These are phyloP conservation scores for Tolypocladium cylindrosporum DNA, from an alignment of 2,329 filamentous ascomycete species.

Conservation along the genomic window DNA sequence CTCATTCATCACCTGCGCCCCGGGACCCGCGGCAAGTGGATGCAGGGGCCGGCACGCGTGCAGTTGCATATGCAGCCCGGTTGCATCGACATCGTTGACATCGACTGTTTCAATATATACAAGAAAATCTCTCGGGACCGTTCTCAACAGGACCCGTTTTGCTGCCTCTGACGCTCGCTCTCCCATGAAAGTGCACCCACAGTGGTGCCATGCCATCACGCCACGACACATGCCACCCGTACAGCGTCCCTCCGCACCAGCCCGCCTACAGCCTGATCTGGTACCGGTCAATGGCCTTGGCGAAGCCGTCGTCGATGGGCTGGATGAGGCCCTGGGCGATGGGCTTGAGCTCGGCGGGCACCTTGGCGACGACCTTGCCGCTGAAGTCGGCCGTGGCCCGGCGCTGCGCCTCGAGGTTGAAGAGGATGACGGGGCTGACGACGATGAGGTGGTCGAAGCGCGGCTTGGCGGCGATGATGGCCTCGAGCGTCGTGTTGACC, in stretches of 20 bases:
- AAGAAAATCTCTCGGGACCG: background rate
- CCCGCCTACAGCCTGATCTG: background rate
- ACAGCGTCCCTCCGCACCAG: background rate
- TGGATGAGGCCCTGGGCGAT: conserved; percentile 24
- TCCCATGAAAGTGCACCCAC: background rate
- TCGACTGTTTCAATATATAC: background rate
- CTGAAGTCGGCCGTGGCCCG: conserved; percentile 27
- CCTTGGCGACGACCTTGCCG: conserved; percentile 26
- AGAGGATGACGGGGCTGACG: conserved; percentile 30
- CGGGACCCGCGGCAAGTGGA: background rate
- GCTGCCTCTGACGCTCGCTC: background rate
- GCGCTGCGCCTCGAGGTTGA: conserved; percentile 30
- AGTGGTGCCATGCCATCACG: background rate
- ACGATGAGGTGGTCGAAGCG: conserved; percentile 34
- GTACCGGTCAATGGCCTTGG: conserved; percentile 23
- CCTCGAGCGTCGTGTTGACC: conserved; percentile 27
- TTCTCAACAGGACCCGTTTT: background rate
- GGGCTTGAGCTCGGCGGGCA: conserved; percentile 21
- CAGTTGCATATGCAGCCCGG: background rate
- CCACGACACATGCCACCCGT: background rate
- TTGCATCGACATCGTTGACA: background rate
- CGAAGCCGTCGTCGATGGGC: conserved; percentile 28
- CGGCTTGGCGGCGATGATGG: conserved; percentile 27
- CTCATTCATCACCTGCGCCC: background rate
- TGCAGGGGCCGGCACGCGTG: background rate